Evolutionary conservation across 2,329 filamentous ascomycete species (phyloP).

Genomic region (Beauveria caledonica): DNA sequence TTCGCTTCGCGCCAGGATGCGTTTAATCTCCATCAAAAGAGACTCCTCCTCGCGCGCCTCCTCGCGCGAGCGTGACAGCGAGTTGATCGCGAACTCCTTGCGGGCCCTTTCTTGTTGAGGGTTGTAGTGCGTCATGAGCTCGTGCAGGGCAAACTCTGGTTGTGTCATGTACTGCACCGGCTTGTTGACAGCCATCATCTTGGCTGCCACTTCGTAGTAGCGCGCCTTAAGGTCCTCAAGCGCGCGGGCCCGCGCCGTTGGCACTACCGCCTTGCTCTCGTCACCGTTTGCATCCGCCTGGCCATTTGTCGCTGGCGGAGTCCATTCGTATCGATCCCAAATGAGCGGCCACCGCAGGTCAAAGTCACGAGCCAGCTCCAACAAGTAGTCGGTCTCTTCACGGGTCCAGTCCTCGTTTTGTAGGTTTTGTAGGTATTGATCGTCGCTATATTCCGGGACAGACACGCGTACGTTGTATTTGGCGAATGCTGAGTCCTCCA

Average conservation of each 20-base stretch:
- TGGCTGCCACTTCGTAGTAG: slow-evolving; percentile 80
- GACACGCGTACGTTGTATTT: slow-evolving; percentile 82
- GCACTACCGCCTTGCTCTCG: slow-evolving; percentile 45
- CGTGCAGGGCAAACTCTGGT: slow-evolving; percentile 73
- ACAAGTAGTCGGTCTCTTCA: slow-evolving; percentile 88
- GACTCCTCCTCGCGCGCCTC: slow-evolving; percentile 91
- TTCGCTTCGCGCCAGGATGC: slow-evolving; percentile 80
- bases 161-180: slow-evolving; percentile 81
- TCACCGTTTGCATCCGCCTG: slow-evolving; percentile 38
- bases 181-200: slow-evolving; percentile 72
- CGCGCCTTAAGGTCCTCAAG: slow-evolving; percentile 88
- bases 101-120: slow-evolving; percentile 67
- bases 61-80: slow-evolving; percentile 71
- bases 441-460: slow-evolving; percentile 74
- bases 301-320: slow-evolving; percentile 35
- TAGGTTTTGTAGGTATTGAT: slow-evolving; percentile 73
- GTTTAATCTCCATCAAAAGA: slow-evolving; percentile 79
- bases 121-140: slow-evolving; percentile 81
- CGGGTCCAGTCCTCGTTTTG: slow-evolving; percentile 75
- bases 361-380: slow-evolving; percentile 65
- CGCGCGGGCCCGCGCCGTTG: slow-evolving; percentile 48
- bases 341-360: slow-evolving; percentile 88
- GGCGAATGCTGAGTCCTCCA: slow-evolving; percentile 61
- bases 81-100: slow-evolving; percentile 75
- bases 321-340: slow-evolving; percentile 84